Conservation (phyloP, 257 asterid genomes). For the Solanum etuberosum region DNA sequence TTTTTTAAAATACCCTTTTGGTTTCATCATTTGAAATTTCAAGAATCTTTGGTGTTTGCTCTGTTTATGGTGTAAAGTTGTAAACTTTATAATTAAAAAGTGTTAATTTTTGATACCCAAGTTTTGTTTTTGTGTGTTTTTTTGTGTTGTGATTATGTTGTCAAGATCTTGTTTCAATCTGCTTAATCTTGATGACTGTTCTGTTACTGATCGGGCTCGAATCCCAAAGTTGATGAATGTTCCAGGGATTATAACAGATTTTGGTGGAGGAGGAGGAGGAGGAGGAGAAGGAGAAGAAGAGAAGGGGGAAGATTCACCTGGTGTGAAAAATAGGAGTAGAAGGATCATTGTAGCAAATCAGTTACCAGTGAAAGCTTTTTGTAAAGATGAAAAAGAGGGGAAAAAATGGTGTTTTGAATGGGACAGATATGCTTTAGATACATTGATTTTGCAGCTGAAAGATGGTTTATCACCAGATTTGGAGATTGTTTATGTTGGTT, state of each 20-base stretch:
- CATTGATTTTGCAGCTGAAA: conserved; percentile 49
- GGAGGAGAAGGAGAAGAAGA: not conserved
- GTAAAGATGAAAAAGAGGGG: conserved; percentile 3
- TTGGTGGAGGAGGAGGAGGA: conserved; percentile 17
- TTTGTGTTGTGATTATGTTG: conserved; percentile 29
- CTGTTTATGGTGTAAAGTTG: not conserved
- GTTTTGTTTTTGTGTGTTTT: not conserved
- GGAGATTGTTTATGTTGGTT: conserved; percentile 60
- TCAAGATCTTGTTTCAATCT: conserved; percentile 80
- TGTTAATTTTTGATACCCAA: not conserved
- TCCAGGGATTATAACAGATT: conserved; percentile 60
- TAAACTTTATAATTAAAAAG: not conserved
- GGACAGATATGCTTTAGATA: conserved; percentile 68
- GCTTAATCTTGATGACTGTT: conserved; percentile 49
- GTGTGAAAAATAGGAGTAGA: conserved; percentile 12
- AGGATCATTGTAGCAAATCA: conserved; percentile 67
- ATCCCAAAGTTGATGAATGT: conserved; percentile 60
- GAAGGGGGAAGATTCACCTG: not conserved
- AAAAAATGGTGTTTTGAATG: conserved; percentile 59
- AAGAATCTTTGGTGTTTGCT: not conserved
- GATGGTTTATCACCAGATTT: conserved; percentile 54
- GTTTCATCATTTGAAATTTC: not conserved
- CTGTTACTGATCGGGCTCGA: conserved; percentile 48
- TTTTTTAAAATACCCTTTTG: not conserved
- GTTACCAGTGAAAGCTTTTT: conserved; percentile 49